phyloP scores from a whole-genome alignment of 495 filamentous ascomycete species.

The Penicillium malachiteum region DNA sequence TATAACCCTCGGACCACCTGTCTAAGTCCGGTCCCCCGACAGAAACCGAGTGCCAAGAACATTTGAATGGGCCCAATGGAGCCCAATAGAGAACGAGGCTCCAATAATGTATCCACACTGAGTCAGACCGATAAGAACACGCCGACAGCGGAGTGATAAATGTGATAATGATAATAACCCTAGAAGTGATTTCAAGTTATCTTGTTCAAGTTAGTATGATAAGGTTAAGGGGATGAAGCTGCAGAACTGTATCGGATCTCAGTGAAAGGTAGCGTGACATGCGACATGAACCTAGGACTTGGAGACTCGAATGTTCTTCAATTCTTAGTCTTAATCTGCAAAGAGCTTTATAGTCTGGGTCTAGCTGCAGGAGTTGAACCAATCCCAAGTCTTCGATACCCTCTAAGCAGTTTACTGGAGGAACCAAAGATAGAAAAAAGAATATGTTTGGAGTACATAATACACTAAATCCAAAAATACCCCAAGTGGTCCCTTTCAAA shows the following conservation, averaged over 20 bases:
- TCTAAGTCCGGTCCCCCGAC: neutral
- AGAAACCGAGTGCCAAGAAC: slow-evolving; percentile 4
- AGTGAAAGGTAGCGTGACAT: neutral
- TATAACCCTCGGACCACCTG: neutral
- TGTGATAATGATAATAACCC: no score
- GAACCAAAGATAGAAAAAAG: neutral
- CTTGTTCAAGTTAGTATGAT: neutral
- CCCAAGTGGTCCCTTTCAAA: no score
- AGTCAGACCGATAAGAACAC: slow-evolving; percentile 10
- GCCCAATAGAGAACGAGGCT: neutral
- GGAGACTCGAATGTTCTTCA: no score
- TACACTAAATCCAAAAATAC: no score
- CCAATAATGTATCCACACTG: neutral
- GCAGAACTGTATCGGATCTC: neutral
- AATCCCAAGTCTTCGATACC: neutral
- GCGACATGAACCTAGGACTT: neutral
- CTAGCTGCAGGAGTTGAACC: neutral
- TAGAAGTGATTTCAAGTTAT: no score
- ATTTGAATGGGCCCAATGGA: neutral
- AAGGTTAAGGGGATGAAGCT: neutral
- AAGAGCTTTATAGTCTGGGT: neutral
- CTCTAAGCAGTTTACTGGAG: neutral
- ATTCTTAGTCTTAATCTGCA: neutral
- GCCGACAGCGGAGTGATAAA: slow-evolving; percentile 11
- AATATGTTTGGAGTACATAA: neutral